Evolutionary conservation across 805 yeast species (phyloP).

Genomic region (Teunomyces lycoperdinae): DNA sequence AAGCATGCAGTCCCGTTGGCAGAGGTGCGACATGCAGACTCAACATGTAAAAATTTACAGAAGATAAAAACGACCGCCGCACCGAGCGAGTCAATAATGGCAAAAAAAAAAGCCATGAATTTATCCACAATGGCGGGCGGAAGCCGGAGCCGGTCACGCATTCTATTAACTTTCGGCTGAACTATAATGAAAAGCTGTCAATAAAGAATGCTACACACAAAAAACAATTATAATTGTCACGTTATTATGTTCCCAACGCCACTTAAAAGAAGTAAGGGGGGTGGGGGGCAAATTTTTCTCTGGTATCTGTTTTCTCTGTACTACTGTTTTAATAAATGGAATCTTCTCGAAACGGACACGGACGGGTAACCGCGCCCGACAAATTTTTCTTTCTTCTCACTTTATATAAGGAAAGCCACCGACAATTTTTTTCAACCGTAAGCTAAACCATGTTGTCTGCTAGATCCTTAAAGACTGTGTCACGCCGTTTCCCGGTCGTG

Average conservation of each 20-base stretch:
- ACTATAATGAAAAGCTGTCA: too few relatives aligned
- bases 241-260: too few relatives aligned
- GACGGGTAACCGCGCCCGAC: slow-evolving; percentile 22
- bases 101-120: too few relatives aligned
- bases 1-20: background rate
- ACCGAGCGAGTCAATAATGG: too few relatives aligned
- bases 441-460: slow-evolving; percentile 38
- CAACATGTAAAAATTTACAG: background rate
- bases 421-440: background rate
- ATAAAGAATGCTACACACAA: too few relatives aligned
- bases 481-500: slow-evolving; percentile 31
- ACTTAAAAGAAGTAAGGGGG: too few relatives aligned
- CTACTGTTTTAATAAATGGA: slow-evolving; percentile 1
- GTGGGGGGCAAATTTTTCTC: too few relatives aligned
- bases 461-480: slow-evolving; percentile 36
- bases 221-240: too few relatives aligned
- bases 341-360: slow-evolving; percentile 1
- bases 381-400: slow-evolving; percentile 14
- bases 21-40: background rate
- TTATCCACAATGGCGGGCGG: too few relatives aligned
- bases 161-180: too few relatives aligned
- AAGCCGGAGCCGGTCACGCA: too few relatives aligned
- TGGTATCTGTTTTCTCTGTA: background rate
- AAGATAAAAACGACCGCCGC: background rate
- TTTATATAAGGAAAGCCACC: slow-evolving; percentile 1